Evolutionary conservation across 1,284 basidiomycete species (phyloP).

Genomic region (Fomitopsis schrenkii): DNA sequence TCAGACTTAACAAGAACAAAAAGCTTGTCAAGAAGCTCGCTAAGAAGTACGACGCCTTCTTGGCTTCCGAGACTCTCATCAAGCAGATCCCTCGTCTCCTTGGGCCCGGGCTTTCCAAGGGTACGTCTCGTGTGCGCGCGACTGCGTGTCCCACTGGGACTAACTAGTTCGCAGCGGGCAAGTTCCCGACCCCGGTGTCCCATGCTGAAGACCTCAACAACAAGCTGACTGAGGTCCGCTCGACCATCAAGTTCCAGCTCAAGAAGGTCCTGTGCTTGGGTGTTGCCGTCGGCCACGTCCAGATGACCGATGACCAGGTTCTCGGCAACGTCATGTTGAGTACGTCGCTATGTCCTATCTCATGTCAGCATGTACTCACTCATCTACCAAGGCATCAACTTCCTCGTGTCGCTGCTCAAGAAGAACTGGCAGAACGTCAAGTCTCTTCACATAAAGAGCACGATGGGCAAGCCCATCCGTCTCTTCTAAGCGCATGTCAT

Average conservation of each 20-base stretch:
- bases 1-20: slow-evolving; percentile 98
- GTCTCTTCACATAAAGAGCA: slow-evolving; percentile 97
- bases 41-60: slow-evolving; percentile 99
- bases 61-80: slow-evolving; percentile 97
- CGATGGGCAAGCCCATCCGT: slow-evolving; percentile 98
- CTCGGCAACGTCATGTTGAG: slow-evolving; percentile 96
- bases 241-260: slow-evolving; percentile 99
- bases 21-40: slow-evolving; percentile 99
- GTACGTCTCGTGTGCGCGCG: slow-evolving; percentile 34
- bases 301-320: slow-evolving; percentile 98
- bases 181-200: slow-evolving; percentile 98
- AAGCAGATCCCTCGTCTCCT: slow-evolving; percentile 99
- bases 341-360: slow-evolving; percentile 33
- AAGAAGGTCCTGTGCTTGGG: slow-evolving; percentile 99
- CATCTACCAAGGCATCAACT: slow-evolving; percentile 83
- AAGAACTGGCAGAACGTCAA: slow-evolving; percentile 99
- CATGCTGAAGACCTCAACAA: slow-evolving; percentile 89
- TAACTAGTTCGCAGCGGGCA: slow-evolving; percentile 66
- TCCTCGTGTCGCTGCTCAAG: slow-evolving; percentile 98
- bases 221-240: slow-evolving; percentile 95
- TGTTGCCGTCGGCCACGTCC: slow-evolving; percentile 96
- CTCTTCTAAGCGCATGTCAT: slow-evolving; percentile 63
- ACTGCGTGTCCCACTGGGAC: neutral
- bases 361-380: slow-evolving; percentile 7
- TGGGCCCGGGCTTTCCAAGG: slow-evolving; percentile 99